Evolutionary conservation across 176 grass and related monocot genomes (phyloP).

Genomic region (Rhynchospora pubera): DNA sequence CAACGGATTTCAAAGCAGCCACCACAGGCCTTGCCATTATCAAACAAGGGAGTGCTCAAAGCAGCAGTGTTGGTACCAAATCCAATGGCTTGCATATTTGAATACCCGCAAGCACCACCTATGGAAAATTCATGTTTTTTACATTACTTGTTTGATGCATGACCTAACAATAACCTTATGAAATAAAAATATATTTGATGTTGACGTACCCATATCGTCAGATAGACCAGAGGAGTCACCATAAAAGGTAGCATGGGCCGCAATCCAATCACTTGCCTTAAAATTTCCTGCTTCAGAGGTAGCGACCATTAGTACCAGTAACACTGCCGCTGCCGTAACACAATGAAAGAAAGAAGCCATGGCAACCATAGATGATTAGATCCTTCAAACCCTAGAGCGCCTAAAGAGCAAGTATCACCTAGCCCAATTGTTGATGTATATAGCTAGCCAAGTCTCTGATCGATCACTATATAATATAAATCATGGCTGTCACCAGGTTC

Average conservation of each 20-base stretch:
- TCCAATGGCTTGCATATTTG: conserved; percentile 3
- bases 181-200: neutral
- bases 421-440: neutral
- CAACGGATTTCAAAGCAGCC: conserved; percentile 65
- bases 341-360: conserved; percentile 19
- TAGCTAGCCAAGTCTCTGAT: neutral
- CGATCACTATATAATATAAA: neutral
- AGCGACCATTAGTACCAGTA: neutral
- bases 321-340: neutral
- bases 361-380: neutral
- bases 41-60: conserved; percentile 30
- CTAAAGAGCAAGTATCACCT: neutral
- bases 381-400: neutral
- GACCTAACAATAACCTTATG: neutral
- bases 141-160: neutral
- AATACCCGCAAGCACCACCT: conserved; percentile 42
- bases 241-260: conserved; percentile 63
- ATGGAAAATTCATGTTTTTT: neutral
- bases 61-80: conserved; percentile 24
- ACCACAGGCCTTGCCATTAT: conserved; percentile 19
- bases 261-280: neutral
- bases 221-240: conserved; percentile 36
- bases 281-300: neutral
- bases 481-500: neutral
- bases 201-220: conserved; percentile 37